Base-by-base conservation (phyloP, 1,139 yeast genomes). In the Petasospora fabianii region DNA sequence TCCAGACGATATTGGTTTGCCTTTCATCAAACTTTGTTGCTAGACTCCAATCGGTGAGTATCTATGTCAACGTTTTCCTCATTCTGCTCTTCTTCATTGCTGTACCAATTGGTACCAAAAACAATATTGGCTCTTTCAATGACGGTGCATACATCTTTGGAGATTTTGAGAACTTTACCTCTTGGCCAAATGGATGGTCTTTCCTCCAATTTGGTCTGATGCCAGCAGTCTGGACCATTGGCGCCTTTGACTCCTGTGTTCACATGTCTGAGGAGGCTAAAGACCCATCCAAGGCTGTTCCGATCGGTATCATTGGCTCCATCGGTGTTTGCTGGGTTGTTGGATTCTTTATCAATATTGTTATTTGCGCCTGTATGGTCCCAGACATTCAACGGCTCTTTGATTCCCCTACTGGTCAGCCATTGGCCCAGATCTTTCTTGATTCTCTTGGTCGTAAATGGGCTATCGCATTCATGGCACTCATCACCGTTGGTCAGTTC, bases 181-280 rank as follows among this genome's bases (percentile, higher is more conserved):
- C 66, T 30, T 84, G 87, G 84, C 67, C 75, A 9, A 59, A 64
- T 13, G 86, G 85, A n/a, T 82, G 85, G 84, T 71, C 77, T 51
- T 66, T 56, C 60, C 63, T 59, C 58, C 60, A 51, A 57, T 51
- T 56, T 11, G 64, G 64, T 12, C 47, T 58, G 13, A 38, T 48
- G 40, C 41, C 50, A 5, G 42, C 83, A 1, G 73, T 75, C 41
- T 76, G 83, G 83, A 73, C 80, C 12, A 73, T 76, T 53, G 80
- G 80, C 46, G 79, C 84, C 0, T 80, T 79, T 55, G 88, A 82
- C 54, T 75, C 84, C 3, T 79, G 82, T 49, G 77, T 81, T 35
- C 88, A 82, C 58, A 75, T 80, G 75, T 68, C 80, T 14, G 90
- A 82, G 59, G 90, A 82, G 55, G 83, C 84, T 16, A 64, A 67